Evolutionary conservation across 805 yeast species (phyloP).

Genomic region (Candida ficus): DNA sequence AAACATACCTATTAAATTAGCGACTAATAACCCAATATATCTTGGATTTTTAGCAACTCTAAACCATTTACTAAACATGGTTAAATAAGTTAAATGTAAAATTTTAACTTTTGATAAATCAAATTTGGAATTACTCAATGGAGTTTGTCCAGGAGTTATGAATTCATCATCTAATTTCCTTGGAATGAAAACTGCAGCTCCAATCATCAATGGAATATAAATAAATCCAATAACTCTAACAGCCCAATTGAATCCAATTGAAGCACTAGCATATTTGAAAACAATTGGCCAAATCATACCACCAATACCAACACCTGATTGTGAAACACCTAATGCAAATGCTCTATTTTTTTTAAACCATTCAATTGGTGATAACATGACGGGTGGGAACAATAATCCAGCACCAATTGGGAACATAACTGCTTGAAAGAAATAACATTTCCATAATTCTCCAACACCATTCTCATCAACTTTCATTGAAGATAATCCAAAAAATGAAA

Average conservation of each 20-base stretch:
- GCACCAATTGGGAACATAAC: slow-evolving; percentile 19
- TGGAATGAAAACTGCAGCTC: slow-evolving; percentile 15
- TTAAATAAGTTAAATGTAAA: slow-evolving; percentile 10
- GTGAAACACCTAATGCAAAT: slow-evolving; percentile 41
- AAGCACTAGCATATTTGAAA: slow-evolving; percentile 17
- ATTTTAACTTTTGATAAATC: slow-evolving; percentile 7
- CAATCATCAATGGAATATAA: slow-evolving; percentile 17
- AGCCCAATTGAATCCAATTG: slow-evolving; percentile 17
- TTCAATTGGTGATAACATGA: slow-evolving; percentile 56
- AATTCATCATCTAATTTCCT: slow-evolving; percentile 12
- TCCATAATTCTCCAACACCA: slow-evolving; percentile 18
- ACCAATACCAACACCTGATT: slow-evolving; percentile 49
- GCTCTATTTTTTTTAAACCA: slow-evolving; percentile 65
- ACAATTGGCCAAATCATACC: slow-evolving; percentile 35
- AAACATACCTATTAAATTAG: slow-evolving; percentile 20
- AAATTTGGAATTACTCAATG: slow-evolving; percentile 17
- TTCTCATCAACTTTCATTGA: slow-evolving; percentile 5
- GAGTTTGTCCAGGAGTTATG: slow-evolving; percentile 10
- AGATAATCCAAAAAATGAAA: slow-evolving; percentile 20
- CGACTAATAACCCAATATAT: slow-evolving; percentile 9
- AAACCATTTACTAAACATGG: slow-evolving; percentile 13
- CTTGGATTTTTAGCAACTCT: slow-evolving; percentile 7
- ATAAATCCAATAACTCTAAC: slow-evolving; percentile 19
- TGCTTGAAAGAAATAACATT: slow-evolving; percentile 23
- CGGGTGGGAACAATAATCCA: slow-evolving; percentile 53